Conservation (phyloP, 2,329 filamentous ascomycete genomes). For the Paramyrothecium roridum region DNA sequence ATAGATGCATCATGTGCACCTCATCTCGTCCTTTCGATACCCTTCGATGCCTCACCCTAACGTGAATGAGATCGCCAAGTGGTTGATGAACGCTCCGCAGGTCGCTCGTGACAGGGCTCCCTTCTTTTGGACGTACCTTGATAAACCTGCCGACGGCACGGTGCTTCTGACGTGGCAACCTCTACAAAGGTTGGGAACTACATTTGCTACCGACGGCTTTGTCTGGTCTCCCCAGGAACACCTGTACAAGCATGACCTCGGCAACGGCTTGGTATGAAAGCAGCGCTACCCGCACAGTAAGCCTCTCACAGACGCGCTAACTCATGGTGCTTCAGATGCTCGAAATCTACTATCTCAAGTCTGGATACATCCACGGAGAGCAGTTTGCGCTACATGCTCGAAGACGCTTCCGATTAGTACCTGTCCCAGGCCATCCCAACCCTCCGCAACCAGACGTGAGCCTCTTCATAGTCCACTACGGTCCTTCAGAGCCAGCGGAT, state of each 20-base stretch:
- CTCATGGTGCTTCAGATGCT: constrained; percentile 57
- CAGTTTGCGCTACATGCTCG: constrained; percentile 72
- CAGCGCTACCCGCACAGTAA: background rate
- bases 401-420: constrained; percentile 79
- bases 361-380: constrained; percentile 77
- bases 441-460: constrained; percentile 72
- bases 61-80: constrained; percentile 75
- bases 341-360: constrained; percentile 82
- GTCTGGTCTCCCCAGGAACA: constrained; percentile 84
- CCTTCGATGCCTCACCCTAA: constrained; percentile 69
- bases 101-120: constrained; percentile 81
- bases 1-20: constrained; percentile 84
- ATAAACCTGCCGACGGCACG: constrained; percentile 76
- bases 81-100: constrained; percentile 75
- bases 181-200: constrained; percentile 63
- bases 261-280: constrained; percentile 55
- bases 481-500: constrained; percentile 69
- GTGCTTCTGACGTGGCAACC: constrained; percentile 90
- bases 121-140: constrained; percentile 91
- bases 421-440: constrained; percentile 67
- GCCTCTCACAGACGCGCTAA: background rate
- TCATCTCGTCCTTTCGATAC: constrained; percentile 81
- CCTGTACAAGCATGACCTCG: constrained; percentile 69
- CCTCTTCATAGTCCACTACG: constrained; percentile 90
- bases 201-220: constrained; percentile 88